Evolutionary conservation across 2,329 filamentous ascomycete genomes (phyloP).

Genomic region (Sordariomycetes sp.): DNA sequence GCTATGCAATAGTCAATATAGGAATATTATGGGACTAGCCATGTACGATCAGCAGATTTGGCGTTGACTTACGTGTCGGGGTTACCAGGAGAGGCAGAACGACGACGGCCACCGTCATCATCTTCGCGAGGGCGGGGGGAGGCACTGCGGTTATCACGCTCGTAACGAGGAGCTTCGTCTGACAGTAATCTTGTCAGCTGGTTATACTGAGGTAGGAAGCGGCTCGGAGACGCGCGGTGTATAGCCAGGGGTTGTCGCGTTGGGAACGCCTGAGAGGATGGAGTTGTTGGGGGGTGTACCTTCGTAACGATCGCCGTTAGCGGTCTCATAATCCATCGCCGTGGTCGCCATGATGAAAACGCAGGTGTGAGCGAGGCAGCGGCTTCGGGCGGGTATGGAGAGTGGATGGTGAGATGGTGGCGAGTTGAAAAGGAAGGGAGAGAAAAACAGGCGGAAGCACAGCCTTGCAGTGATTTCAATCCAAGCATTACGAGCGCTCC

Average conservation of each 20-base stretch:
- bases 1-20: constrained; percentile 1
- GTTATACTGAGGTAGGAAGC: too few relatives aligned
- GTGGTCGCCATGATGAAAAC: constrained; percentile 45
- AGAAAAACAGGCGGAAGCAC: constrained; percentile 3
- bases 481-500: too few relatives aligned
- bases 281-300: constrained; percentile 37
- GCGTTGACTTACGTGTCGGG: constrained; percentile 15
- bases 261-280: too few relatives aligned
- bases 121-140: constrained; percentile 57
- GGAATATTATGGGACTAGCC: neutral
- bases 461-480: constrained; percentile 1
- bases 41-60: neutral
- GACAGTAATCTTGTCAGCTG: constrained; percentile 1
- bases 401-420: neutral
- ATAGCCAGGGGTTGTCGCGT: too few relatives aligned
- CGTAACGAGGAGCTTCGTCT: constrained; percentile 59
- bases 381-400: neutral
- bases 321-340: constrained; percentile 63
- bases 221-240: too few relatives aligned
- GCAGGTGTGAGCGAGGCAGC: neutral
- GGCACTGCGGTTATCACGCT: constrained; percentile 57
- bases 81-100: constrained; percentile 49
- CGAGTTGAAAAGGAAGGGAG: neutral
- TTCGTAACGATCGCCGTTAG: constrained; percentile 58
- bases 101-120: constrained; percentile 47